Evolutionary conservation across 148 eudicot genomes (phyloP).

Genomic region (Suaeda aralocaspica): DNA sequence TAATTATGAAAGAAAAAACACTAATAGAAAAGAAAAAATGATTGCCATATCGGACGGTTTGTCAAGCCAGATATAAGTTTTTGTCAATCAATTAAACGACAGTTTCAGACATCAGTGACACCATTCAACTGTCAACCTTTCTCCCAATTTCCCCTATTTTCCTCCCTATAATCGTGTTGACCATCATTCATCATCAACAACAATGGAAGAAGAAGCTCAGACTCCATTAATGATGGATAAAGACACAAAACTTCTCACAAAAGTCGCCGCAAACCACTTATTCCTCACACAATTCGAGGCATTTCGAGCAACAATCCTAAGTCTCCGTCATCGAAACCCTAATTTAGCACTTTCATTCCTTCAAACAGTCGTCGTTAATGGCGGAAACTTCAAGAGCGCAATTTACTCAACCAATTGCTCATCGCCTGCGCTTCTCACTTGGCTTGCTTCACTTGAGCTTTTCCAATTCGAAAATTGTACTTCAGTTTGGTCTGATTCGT

Average conservation of each 20-base stretch:
- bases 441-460: constrained; percentile 66
- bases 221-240: constrained; percentile 34
- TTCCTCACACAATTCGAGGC: constrained; percentile 87
- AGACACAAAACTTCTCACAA: constrained; percentile 53
- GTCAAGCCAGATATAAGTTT: too few species aligned
- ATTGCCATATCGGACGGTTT: too few species aligned
- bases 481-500: constrained; percentile 44
- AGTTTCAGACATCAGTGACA: not conserved
- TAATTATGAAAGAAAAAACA: too few species aligned
- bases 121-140: constrained; percentile 19
- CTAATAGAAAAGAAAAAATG: too few species aligned
- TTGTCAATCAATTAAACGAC: too few species aligned
- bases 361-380: constrained; percentile 58
- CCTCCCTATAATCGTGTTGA: constrained; percentile 26
- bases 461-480: constrained; percentile 56
- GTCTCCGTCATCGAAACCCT: constrained; percentile 70
- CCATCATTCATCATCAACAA: not conserved
- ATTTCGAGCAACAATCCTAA: constrained; percentile 67
- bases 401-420: constrained; percentile 59
- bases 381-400: constrained; percentile 45
- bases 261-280: constrained; percentile 66
- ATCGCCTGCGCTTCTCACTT: constrained; percentile 61
- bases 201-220: not conserved
- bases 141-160: constrained; percentile 4
- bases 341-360: constrained; percentile 65